Evolutionary conservation across 2,329 filamentous ascomycete genomes (phyloP).

Genomic region (Claviceps cyperi): DNA sequence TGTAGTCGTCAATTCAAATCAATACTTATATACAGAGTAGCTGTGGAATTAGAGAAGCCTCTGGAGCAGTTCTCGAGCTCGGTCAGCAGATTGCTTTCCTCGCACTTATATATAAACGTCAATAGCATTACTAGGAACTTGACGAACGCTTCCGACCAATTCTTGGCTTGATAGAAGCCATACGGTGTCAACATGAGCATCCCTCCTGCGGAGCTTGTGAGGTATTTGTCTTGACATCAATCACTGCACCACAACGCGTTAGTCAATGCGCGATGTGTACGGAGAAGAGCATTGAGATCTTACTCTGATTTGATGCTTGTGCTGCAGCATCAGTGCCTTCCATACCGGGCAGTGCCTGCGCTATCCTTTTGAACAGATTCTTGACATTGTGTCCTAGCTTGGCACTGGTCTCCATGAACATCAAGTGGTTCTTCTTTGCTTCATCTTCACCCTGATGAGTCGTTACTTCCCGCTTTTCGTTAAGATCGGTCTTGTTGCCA

Average conservation of each 20-base stretch:
- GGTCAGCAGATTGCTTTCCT: background rate
- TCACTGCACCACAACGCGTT: conserved; percentile 45
- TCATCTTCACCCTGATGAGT: conserved; percentile 94
- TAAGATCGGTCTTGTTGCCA: conserved; percentile 97
- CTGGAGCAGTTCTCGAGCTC: background rate
- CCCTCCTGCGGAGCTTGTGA: conserved; percentile 57
- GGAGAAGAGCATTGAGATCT: conserved; percentile 19
- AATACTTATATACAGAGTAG: too few species aligned
- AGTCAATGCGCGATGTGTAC: conserved; percentile 5
- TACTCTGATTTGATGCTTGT: conserved; percentile 63
- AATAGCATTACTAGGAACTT: background rate
- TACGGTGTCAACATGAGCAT: conserved; percentile 31
- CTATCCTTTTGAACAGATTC: conserved; percentile 92
- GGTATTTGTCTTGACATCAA: conserved; percentile 78
- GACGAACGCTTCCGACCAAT: background rate
- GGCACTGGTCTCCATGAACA: conserved; percentile 98
- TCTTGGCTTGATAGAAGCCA: background rate
- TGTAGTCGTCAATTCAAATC: too few species aligned
- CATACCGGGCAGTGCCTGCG: conserved; percentile 94
- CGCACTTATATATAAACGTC: background rate
- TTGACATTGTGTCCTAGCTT: conserved; percentile 98
- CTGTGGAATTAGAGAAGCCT: background rate
- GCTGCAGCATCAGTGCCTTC: conserved; percentile 73
- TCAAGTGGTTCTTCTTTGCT: conserved; percentile 91
- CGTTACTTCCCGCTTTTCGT: conserved; percentile 95